Evolutionary conservation across 129 eudicot species (phyloP).

Genomic region (Logfia minima): DNA sequence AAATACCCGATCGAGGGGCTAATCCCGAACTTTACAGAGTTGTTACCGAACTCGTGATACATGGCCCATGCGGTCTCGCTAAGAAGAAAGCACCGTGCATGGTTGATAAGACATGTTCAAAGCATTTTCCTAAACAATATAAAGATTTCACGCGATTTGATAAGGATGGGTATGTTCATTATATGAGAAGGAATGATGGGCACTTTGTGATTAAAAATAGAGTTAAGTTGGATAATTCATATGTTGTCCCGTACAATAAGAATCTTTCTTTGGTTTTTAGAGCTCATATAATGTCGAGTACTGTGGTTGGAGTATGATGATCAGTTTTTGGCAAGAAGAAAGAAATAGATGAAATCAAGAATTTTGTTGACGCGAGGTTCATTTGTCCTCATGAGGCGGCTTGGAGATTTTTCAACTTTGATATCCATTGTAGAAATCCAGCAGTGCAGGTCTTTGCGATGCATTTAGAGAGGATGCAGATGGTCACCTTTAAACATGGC

Average conservation of each 20-base stretch:
- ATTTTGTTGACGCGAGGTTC: neutral
- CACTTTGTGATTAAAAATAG: neutral
- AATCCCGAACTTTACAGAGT: neutral
- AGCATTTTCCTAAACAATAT: neutral
- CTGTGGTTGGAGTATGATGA: neutral
- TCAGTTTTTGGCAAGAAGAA: neutral
- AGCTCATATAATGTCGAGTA: neutral
- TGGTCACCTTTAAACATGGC: neutral
- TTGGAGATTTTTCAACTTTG: too few relatives aligned
- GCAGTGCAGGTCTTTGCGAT: neutral
- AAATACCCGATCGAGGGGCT: neutral
- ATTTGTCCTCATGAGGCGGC: too few relatives aligned
- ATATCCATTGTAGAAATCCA: too few relatives aligned
- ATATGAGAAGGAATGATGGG: neutral
- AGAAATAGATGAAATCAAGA: constrained; percentile 17
- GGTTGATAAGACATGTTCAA: neutral
- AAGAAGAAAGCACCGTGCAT: neutral
- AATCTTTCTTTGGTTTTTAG: neutral
- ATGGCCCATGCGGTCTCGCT: neutral
- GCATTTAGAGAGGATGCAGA: constrained; percentile 17
- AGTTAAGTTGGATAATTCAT: too few relatives aligned
- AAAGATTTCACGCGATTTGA: neutral
- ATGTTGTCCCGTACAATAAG: neutral
- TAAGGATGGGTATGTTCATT: neutral
- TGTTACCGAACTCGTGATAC: neutral